Evolutionary conservation across 2,329 filamentous ascomycete species (phyloP).

Genomic region (Hymenoscyphus infarciens): DNA sequence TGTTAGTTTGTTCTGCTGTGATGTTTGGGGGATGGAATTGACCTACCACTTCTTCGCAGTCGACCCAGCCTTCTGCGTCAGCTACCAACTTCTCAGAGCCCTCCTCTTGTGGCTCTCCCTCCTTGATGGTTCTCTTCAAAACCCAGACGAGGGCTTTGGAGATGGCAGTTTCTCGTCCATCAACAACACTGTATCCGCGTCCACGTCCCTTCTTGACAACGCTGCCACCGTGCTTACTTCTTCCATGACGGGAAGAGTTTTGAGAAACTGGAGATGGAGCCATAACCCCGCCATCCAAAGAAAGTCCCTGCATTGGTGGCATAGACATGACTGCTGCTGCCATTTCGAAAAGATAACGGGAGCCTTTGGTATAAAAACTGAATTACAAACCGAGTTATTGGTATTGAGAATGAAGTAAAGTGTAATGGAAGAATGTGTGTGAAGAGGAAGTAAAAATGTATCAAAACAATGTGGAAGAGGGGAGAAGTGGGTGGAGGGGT

Average conservation of each 20-base stretch:
- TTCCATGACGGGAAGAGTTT: conserved; percentile 33
- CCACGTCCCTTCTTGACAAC: conserved; percentile 36
- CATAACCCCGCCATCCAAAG: conserved; percentile 34
- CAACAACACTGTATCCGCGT: conserved; percentile 41
- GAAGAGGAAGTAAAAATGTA: conserved; percentile 12
- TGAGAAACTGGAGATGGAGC: conserved; percentile 33
- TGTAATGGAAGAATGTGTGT: background rate
- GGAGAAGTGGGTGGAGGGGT: conserved; percentile 11
- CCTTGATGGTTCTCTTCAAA: conserved; percentile 39
- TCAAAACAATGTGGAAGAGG: background rate
- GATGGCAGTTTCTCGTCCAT: conserved; percentile 40
- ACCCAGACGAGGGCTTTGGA: conserved; percentile 42
- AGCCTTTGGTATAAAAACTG: conserved; percentile 9
- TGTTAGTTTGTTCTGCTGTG: conserved; percentile 1
- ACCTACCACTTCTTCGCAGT: conserved; percentile 41
- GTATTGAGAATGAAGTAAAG: conserved; percentile 14
- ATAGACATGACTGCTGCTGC: conserved; percentile 31
- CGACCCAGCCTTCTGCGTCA: conserved; percentile 42
- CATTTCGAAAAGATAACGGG: conserved; percentile 23
- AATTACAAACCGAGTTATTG: conserved; percentile 7
- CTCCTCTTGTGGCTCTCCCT: conserved; percentile 37
- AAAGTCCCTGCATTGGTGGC: conserved; percentile 28
- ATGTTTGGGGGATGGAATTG: conserved; percentile 23
- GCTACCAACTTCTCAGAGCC: conserved; percentile 38
- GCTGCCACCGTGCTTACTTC: conserved; percentile 33